phyloP scores from a whole-genome alignment of 805 yeast genomes.

The Saccharomycopsis sp. region DNA sequence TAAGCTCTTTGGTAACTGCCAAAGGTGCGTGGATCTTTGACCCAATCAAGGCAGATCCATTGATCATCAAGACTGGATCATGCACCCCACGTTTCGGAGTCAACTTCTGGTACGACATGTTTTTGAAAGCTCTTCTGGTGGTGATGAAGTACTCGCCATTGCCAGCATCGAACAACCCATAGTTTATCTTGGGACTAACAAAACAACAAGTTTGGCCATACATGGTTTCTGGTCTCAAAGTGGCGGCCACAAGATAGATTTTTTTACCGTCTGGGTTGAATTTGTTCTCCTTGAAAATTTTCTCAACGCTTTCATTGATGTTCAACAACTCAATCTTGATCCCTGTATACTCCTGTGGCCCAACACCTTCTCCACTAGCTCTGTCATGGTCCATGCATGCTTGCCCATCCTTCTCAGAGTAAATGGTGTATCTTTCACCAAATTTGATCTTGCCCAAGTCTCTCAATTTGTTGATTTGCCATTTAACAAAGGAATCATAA shows the following conservation, averaged over 20 bases:
- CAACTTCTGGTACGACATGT: constrained; percentile 91
- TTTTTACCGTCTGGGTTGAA: constrained; percentile 44
- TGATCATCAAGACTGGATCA: constrained; percentile 46
- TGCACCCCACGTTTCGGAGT: constrained; percentile 83
- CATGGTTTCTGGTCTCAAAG: constrained; percentile 98
- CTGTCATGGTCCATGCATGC: constrained; percentile 99
- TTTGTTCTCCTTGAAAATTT: constrained; percentile 40
- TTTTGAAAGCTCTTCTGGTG: constrained; percentile 92
- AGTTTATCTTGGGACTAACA: constrained; percentile 87
- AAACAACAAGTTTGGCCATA: constrained; percentile 98
- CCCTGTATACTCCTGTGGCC: constrained; percentile 94
- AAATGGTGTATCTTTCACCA: constrained; percentile 96
- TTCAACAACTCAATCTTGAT: constrained; percentile 72
- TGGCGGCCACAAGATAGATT: constrained; percentile 85
- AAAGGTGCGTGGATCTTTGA: constrained; percentile 81
- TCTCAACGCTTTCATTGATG: constrained; percentile 48
- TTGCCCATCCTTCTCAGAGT: constrained; percentile 96
- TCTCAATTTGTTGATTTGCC: constrained; percentile 90
- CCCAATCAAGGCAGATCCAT: constrained; percentile 74
- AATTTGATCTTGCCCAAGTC: constrained; percentile 87
- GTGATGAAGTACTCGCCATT: constrained; percentile 66
- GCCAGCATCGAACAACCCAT: constrained; percentile 87
- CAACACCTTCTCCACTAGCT: constrained; percentile 92
- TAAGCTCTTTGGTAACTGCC: constrained; percentile 56
- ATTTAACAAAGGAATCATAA: constrained; percentile 89